Conservation (phyloP, 2,329 filamentous ascomycete species). For the Rhynchosporium secalis region DNA sequence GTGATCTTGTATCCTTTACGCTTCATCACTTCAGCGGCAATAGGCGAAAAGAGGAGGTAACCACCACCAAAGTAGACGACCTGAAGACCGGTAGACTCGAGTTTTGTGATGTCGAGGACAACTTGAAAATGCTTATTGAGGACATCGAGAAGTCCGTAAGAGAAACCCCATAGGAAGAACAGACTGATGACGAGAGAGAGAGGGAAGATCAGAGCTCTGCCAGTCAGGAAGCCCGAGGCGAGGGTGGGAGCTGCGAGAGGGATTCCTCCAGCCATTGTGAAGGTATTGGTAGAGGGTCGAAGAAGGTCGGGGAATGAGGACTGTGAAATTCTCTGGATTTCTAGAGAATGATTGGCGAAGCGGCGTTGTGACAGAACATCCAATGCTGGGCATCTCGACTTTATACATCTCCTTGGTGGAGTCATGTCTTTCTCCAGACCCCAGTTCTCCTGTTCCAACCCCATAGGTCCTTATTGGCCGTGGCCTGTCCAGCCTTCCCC, state of each 20-base stretch:
- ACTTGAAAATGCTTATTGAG: slow-evolving; percentile 71
- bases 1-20: slow-evolving; percentile 74
- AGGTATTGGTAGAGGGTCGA: slow-evolving; percentile 4
- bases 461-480: not conserved
- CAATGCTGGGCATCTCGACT: slow-evolving; percentile 19
- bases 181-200: slow-evolving; percentile 68
- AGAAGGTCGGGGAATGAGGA: slow-evolving; percentile 10
- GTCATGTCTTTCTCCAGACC: slow-evolving; percentile 18
- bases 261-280: slow-evolving; percentile 45
- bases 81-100: slow-evolving; percentile 67
- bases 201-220: slow-evolving; percentile 47
- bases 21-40: slow-evolving; percentile 71
- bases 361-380: slow-evolving; percentile 7
- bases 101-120: slow-evolving; percentile 57
- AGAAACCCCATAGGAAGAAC: slow-evolving; percentile 87
- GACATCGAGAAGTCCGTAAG: slow-evolving; percentile 80
- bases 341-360: slow-evolving; percentile 9
- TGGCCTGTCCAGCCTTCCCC: not conserved
- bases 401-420: slow-evolving; percentile 19
- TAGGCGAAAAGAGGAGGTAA: slow-evolving; percentile 66
- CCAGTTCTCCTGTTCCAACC: slow-evolving; percentile 14
- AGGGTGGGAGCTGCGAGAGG: slow-evolving; percentile 42
- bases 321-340: slow-evolving; percentile 11
- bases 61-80: slow-evolving; percentile 70
- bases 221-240: slow-evolving; percentile 44